Conservation (phyloP, 441 rosid species). For the Sinapis alba region DNA sequence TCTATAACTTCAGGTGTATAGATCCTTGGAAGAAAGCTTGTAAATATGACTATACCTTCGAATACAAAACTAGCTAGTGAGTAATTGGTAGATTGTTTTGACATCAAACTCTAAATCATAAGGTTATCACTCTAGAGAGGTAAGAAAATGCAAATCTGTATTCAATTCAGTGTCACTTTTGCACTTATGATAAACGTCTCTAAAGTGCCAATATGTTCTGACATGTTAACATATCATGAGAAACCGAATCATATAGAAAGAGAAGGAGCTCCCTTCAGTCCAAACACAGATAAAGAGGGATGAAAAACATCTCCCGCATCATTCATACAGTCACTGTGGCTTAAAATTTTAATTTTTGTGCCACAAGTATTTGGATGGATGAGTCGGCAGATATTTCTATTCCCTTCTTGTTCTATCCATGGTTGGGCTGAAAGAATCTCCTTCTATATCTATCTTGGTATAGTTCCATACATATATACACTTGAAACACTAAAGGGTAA, state of each 20-base stretch:
- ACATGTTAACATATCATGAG: background rate
- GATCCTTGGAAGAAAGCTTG: background rate
- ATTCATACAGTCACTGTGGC: constrained; percentile 84
- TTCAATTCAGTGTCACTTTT: background rate
- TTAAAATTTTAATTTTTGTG: constrained; percentile 12
- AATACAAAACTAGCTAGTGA: background rate
- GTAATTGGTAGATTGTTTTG: background rate
- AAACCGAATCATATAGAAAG: constrained; percentile 14
- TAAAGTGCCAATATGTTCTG: background rate
- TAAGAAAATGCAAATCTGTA: background rate
- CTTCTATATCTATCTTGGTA: constrained; percentile 20
- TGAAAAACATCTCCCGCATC: constrained; percentile 90
- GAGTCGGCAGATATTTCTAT: constrained; percentile 91
- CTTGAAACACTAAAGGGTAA: constrained; percentile 9
- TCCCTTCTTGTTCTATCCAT: constrained; percentile 58
- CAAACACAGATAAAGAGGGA: constrained; percentile 73
- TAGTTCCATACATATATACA: background rate
- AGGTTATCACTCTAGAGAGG: background rate
- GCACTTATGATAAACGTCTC: background rate
- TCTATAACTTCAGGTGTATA: background rate
- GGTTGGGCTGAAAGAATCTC: constrained; percentile 93
- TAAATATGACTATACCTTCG: background rate
- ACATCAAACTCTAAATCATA: background rate
- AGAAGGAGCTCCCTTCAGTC: constrained; percentile 98
- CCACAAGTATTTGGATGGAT: constrained; percentile 72